Base-by-base conservation (phyloP, 768 basidiomycete genomes). In the Mycena galericulata region DNA sequence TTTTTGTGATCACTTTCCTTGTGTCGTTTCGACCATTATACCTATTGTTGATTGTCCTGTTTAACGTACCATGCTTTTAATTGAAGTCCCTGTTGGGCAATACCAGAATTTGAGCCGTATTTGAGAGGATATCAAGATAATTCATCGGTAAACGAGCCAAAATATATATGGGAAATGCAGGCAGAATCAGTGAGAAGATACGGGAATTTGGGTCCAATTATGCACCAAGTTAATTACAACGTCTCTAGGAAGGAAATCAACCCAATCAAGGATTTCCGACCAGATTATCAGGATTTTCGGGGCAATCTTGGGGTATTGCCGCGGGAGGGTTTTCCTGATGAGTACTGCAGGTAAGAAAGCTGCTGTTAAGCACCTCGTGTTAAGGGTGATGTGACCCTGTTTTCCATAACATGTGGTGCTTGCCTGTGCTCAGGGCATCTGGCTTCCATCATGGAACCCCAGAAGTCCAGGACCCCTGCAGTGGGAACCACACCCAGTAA, bases 321-420 rank as follows among this genome's bases (percentile, higher is more conserved):
- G 38, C n/a, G 9, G 60, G 46, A 62, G 60, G 46, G 36, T 46
- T 55, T 55, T 63, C 53, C 62, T 55, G 62, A 55, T 53, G 62
- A n/a, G n/a, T n/a, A n/a, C n/a, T n/a, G n/a, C n/a, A n/a, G n/a
- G n/a, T n/a, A n/a, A n/a, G n/a, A n/a, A n/a, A n/a, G n/a, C n/a
- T n/a, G n/a, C n/a, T n/a, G n/a, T n/a, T n/a, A n/a, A n/a, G n/a
- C n/a, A n/a, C n/a, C n/a, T n/a, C n/a, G n/a, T n/a, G n/a, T n/a
- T n/a, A n/a, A n/a, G n/a, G n/a, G n/a, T n/a, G n/a, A n/a, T n/a
- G n/a, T n/a, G n/a, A n/a, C n/a, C n/a, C n/a, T n/a, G n/a, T n/a
- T n/a, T n/a, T n/a, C n/a, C n/a, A n/a, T n/a, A n/a, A n/a, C n/a
- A n/a, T n/a, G n/a, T n/a, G n/a, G n/a, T n/a, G n/a, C n/a, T n/a